A percentile compares a stretch with the other conserved stretches of the same genome.
These are phyloP conservation scores for Phylloporus sp. DNA, from an alignment of 768 basidiomycete genomes.

Conservation along the genomic window DNA sequence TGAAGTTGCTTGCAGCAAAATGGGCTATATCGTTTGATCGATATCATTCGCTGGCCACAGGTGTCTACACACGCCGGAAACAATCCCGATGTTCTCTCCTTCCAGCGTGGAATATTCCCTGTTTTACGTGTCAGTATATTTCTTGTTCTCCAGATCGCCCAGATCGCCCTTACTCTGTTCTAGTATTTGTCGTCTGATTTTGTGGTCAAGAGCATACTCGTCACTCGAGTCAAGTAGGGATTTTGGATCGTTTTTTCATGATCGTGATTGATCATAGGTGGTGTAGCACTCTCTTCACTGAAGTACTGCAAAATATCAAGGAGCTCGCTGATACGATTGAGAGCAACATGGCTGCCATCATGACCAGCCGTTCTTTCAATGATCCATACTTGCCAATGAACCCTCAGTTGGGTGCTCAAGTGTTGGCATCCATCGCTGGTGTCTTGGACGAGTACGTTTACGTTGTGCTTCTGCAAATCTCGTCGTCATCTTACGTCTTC, in stretches of 20 bases:
- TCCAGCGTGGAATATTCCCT: constrained; percentile 54
- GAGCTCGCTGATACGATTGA: constrained; percentile 39
- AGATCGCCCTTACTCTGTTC: neutral
- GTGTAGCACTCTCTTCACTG: constrained; percentile 42
- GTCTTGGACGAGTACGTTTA: constrained; percentile 50
- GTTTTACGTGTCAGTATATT: constrained; percentile 44
- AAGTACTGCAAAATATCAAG: constrained; percentile 44
- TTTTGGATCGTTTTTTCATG: neutral
- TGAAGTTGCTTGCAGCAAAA: constrained; percentile 39
- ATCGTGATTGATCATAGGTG: constrained; percentile 6
- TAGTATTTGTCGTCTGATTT: constrained; percentile 60
- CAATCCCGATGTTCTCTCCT: constrained; percentile 42
- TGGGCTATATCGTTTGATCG: constrained; percentile 46
- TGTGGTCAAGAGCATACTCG: constrained; percentile 53
- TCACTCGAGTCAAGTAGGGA: constrained; percentile 48
- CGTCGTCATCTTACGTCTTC: neutral
- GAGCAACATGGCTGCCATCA: constrained; percentile 35
- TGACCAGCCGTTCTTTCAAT: constrained; percentile 31
- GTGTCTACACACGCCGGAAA: constrained; percentile 40
- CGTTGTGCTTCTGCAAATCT: constrained; percentile 15
- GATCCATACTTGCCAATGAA: constrained; percentile 19
- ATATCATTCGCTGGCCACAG: constrained; percentile 44
- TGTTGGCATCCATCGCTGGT: constrained; percentile 44
- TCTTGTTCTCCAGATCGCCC: neutral
- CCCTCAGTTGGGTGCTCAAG: constrained; percentile 34